Evolutionary conservation across 371 early-diverging fungal genomes (phyloP), one percentile per base, ranked within the genome.

Genomic region (Cokeromyces recurvatus): DNA sequence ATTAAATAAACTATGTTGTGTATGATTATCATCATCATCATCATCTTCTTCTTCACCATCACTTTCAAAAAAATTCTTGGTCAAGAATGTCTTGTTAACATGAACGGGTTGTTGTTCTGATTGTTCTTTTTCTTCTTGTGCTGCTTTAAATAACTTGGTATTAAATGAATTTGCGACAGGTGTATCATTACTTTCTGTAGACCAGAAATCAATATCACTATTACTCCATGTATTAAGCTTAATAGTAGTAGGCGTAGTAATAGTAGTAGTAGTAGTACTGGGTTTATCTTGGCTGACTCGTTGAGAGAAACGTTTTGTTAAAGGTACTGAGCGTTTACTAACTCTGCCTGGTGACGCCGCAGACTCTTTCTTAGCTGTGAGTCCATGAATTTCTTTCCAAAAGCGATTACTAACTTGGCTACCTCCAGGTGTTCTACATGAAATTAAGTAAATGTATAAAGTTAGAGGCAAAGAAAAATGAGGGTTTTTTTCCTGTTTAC

Each of bases 381-480:
- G 5, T 2, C 58, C 58, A 46, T 59, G 59, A 9, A 59, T 60
- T 25, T 60, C 60, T 48, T 51, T 51, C 60, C 60, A 60, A 12
- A 60, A 60, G 4, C 49, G 46, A 41, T 60, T 55, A 22, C 44
- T 47, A 27, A 50, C 35, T 14, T 43, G 47, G 15, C 43, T 51
- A 5, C 55, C 60, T 36, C 60, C 55, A 15, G 60, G 60, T 17
- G 60, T 51, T 10, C 60, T 60, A 39, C 15, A 31, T 35, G 48
- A 34, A 16, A 37, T 38, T 27, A n/a, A 37, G 4, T 9, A 25
- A 32, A 10, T 24, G 8, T 22, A 4, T 20, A 7, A 20, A 2
- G n/a, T n/a, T n/a, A n/a, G n/a, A n/a, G n/a, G n/a, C n/a, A n/a
- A n/a, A n/a, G n/a, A n/a, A n/a, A n/a, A n/a, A n/a, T n/a, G n/a